Conservation (phyloP, 768 basidiomycete genomes). For the Amanita muscaria region DNA sequence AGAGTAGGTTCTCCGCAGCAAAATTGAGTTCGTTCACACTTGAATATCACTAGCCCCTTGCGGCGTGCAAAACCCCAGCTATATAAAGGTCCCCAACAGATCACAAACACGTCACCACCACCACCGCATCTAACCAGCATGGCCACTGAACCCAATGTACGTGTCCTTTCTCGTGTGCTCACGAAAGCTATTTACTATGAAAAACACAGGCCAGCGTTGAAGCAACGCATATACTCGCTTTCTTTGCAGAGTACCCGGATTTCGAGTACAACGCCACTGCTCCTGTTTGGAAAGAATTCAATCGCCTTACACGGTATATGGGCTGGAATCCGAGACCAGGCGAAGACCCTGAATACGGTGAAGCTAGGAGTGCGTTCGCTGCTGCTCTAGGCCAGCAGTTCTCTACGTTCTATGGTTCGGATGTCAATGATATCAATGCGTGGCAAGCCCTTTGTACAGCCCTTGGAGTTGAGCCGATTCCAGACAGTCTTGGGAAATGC, state of each 20-base stretch:
- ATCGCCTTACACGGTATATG: neutral
- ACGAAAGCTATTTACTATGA: neutral
- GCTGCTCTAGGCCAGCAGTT: neutral
- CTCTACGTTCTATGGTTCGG: neutral
- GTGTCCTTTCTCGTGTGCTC: neutral
- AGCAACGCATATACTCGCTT: neutral
- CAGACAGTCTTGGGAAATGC: conserved; percentile 1
- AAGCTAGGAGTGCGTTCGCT: neutral
- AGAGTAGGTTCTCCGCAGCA: no score
- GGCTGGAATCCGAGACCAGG: neutral
- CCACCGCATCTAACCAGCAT: no score
- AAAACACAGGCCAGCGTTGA: neutral
- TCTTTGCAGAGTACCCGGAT: neutral
- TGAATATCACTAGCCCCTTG: no score
- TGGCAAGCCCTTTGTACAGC: conserved; percentile 5
- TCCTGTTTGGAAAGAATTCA: neutral
- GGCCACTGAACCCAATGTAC: no score
- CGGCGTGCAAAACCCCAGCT: no score
- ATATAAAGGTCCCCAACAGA: no score
- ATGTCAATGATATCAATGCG: neutral
- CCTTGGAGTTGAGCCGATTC: neutral
- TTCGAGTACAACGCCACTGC: conserved; percentile 3
- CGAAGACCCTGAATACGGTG: neutral
- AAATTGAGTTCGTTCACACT: no score
- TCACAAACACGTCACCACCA: no score